phyloP scores from a whole-genome alignment of 2,329 filamentous ascomycete species.

The Fusarium sublunatum region DNA sequence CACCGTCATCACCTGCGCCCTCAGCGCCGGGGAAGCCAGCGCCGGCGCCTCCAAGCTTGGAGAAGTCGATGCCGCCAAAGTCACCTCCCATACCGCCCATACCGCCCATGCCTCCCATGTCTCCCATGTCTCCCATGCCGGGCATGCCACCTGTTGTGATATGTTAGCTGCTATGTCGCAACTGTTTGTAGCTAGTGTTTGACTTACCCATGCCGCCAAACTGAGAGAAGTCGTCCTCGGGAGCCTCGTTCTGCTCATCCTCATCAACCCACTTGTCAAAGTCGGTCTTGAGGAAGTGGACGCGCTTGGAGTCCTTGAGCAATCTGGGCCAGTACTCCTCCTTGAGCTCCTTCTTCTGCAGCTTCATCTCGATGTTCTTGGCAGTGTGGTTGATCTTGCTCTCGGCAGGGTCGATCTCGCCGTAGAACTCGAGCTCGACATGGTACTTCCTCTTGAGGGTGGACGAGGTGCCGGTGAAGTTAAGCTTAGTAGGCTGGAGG shows the following conservation, averaged over 20 bases:
- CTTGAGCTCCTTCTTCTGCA: slow-evolving; percentile 97
- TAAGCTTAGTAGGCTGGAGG: slow-evolving; percentile 79
- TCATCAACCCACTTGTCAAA: slow-evolving; percentile 99
- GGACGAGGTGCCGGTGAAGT: slow-evolving; percentile 84
- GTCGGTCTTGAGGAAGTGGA: slow-evolving; percentile 97
- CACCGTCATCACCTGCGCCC: slow-evolving; percentile 61
- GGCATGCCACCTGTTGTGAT: slow-evolving; percentile 62
- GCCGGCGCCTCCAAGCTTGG: slow-evolving; percentile 78
- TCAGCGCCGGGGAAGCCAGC: slow-evolving; percentile 65
- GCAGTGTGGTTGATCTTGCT: slow-evolving; percentile 89
- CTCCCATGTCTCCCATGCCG: slow-evolving; percentile 58
- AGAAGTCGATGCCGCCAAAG: slow-evolving; percentile 92
- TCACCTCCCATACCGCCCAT: slow-evolving; percentile 69
- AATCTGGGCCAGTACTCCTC: slow-evolving; percentile 96
- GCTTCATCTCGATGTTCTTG: slow-evolving; percentile 88
- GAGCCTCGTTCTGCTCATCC: slow-evolving; percentile 94
- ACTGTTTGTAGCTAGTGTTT: not conserved
- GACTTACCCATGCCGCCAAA: slow-evolving; percentile 73
- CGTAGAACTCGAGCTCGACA: slow-evolving; percentile 87
- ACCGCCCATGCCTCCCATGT: slow-evolving; percentile 45
- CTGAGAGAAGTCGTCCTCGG: slow-evolving; percentile 81
- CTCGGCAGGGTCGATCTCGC: slow-evolving; percentile 86
- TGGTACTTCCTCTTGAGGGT: slow-evolving; percentile 89
- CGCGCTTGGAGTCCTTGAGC: slow-evolving; percentile 88
- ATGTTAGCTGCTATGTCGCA: slow-evolving; percentile 11